These are phyloP conservation scores for Toxicodendron radicans DNA, from an alignment of 345 rosid species.

Conservation along the genomic window DNA sequence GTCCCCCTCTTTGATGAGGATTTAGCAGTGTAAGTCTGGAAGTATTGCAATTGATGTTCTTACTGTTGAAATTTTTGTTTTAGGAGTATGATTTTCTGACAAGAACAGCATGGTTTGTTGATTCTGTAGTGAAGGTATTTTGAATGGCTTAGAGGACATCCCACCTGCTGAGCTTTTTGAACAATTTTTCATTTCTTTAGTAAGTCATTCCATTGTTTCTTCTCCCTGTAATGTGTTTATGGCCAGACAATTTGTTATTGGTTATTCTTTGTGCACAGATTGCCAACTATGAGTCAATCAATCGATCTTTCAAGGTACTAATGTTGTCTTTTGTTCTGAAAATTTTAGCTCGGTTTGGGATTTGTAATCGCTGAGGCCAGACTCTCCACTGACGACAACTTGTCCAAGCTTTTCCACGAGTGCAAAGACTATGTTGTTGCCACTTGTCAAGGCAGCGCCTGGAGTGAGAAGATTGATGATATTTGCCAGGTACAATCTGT, in stretches of 20 bases:
- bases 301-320: conserved; percentile 18
- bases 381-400: conserved; percentile 47
- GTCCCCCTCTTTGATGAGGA: conserved; percentile 93
- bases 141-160: conserved; percentile 73
- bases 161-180: conserved; percentile 66
- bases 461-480: conserved; percentile 72
- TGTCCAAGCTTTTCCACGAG: conserved; percentile 70
- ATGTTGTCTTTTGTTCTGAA: conserved; percentile 17
- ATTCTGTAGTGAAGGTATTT: conserved; percentile 79
- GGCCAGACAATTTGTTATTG: not conserved
- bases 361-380: conserved; percentile 62
- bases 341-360: conserved; percentile 68
- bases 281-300: not conserved
- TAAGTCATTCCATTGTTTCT: conserved; percentile 24
- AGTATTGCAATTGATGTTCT: not conserved
- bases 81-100: conserved; percentile 9
- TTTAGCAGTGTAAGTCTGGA: conserved; percentile 80
- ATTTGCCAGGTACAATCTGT: conserved; percentile 68
- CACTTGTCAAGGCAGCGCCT: conserved; percentile 59
- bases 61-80: conserved; percentile 12
- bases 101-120: conserved; percentile 9
- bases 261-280: not conserved
- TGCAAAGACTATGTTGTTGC: conserved; percentile 79
- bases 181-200: conserved; percentile 83
- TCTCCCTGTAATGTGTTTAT: not conserved